Base-by-base conservation (phyloP, 805 yeast species). In the Candida takata region DNA sequence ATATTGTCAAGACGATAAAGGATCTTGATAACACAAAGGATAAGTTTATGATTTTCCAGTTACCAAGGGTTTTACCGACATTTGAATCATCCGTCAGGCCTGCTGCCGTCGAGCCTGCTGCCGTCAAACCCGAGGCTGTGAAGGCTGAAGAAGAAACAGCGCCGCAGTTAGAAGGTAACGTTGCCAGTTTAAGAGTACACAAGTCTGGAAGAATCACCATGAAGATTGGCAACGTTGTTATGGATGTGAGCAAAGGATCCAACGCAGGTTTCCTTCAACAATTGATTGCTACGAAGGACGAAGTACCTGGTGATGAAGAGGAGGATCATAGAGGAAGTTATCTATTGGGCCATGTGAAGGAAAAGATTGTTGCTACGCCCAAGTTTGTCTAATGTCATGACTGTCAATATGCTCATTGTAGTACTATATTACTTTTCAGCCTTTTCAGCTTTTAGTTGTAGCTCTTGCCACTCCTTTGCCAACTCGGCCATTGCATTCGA, bases 281-380 rank as follows among this genome's bases (percentile, higher is more conserved):
- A 40, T 65, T 84, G 8, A 74, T 81, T 14, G 44, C 79, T 65
- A 97, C 92, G 53, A 92, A 92, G 72, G 86, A 84, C 85, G 86
- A 61, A 80, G 92, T 37, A 11, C 58, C 59, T 1, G 59, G 67
- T 7, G 54, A 62, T 8, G 28, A 14, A n/a, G 31, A 19, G 9
- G 34, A 16, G 10, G 27, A 25, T 5, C 16, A 5, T 60, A 65
- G 6, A 61, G 66, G 16, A 50, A 58, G 72, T 7, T 64, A 62
- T 34, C 59, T 67, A 27, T 45, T 81, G 39, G 88, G 88, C 4
- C 70, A 64, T 34, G 56, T 81, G 1, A 62, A 65, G 15, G 72
- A 72, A 19, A 77, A 77, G 51, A 54, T 79, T 25, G 73, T 80
- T 3, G 75, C 72, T 2, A 70, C 79, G 1, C 87, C 87, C 4